Base-by-base conservation (phyloP, 208 protist species). In the Trypanosoma lewisi region DNA sequence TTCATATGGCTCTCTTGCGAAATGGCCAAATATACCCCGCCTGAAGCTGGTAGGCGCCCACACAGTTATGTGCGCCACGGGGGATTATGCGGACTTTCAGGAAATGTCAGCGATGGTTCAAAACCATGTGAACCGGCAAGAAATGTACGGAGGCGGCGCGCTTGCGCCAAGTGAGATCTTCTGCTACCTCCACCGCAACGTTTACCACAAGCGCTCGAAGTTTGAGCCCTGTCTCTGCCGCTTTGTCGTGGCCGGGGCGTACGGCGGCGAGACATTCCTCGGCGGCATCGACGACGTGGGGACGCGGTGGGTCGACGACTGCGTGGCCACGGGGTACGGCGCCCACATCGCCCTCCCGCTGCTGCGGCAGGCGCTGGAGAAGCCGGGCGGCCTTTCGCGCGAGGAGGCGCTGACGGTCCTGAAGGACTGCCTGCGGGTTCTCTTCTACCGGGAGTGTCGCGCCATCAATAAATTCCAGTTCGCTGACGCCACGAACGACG, bases 31-130 rank as follows among this genome's bases (percentile, higher is more conserved):
- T 42, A 88, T 98, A 39, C 80, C 86, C 23, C 90, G 98, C 39
- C 82, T 98, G 16, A 78, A 88, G 47, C 69, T 89, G 16, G 59
- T 98, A 37, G 96, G 96, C 48, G 48, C 75, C n/a, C 60, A 91
- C 70, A 94, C 94, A 9, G 72, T 95, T 25, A 56, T 99, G 27
- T 98, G 94, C 41, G 94, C 83, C 9, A 91, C 89, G 17, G 98
- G 98, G 34, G 97, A 98, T 80, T 96, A 96, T 64, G 96, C 94
- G 31, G 98, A 99, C 75, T 99, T 98, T 73, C 98, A 99, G 82
- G 71, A 87, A 45, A 86, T 98, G 67, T 75, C 79, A 19, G 62
- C 82, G 34, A 52, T 80, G 28, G 54, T 98, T 27, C 75, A 90
- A 30, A 78, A 91, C 36, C 77, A 89, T 36, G 82, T 96, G 58